Percentiles rank a stretch among this genome's conserved stretches.
Conservation (phyloP, 441 rosid species). For the Euphorbia schlechtendalii region DNA sequence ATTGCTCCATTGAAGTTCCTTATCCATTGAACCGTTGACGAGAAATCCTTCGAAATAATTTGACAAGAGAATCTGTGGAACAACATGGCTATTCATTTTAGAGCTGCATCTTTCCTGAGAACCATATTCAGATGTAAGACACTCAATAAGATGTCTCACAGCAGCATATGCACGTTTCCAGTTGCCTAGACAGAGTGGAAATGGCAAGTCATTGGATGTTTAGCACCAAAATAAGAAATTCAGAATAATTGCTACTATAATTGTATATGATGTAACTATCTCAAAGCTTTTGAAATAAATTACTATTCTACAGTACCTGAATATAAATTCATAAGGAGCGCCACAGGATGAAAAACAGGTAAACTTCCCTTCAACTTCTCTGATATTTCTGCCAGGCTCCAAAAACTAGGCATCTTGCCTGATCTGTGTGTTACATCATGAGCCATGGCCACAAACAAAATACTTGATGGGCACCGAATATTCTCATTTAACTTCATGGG, state of each 20-base stretch:
- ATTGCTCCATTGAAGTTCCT: conserved; percentile 62
- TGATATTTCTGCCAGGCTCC: conserved; percentile 53
- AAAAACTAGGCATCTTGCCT: conserved; percentile 27
- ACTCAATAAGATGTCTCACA: conserved; percentile 70
- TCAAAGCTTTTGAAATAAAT: conserved; percentile 10
- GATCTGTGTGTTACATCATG: conserved; percentile 27
- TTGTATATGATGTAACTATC: neutral
- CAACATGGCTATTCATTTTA: conserved; percentile 29
- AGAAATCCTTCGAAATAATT: conserved; percentile 65
- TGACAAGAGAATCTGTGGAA: conserved; percentile 62
- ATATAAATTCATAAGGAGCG: conserved; percentile 63
- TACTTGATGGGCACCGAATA: conserved; percentile 27
- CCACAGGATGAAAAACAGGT: conserved; percentile 78
- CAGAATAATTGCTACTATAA: neutral
- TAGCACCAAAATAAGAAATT: conserved; percentile 21
- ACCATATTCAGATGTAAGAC: conserved; percentile 37
- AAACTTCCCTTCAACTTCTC: conserved; percentile 54
- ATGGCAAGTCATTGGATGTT: conserved; percentile 28
- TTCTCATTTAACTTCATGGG: conserved; percentile 22
- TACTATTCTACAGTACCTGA: conserved; percentile 52
- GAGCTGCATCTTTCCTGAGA: conserved; percentile 30
- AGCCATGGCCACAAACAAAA: conserved; percentile 27
- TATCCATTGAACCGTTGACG: conserved; percentile 38
- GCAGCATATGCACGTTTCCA: conserved; percentile 86
- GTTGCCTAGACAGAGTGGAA: conserved; percentile 63